Evolutionary conservation across 2,329 filamentous ascomycete species (phyloP), one percentile per base, ranked within the genome.

Genomic region (Xylaria sp.): DNA sequence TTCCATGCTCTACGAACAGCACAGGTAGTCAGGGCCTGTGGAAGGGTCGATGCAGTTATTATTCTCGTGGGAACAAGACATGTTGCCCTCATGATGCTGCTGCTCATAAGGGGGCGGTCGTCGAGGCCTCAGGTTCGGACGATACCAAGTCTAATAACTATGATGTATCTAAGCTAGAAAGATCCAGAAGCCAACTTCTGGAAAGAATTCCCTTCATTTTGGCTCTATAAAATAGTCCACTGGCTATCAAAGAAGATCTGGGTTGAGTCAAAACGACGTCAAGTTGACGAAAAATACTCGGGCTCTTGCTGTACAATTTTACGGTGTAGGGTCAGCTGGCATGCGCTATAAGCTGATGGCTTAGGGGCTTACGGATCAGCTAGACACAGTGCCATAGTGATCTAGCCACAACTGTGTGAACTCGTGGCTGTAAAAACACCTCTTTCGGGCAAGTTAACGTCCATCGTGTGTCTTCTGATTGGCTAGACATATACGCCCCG

Each of bases 221-320:
- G 14, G 2, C 7, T 11, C 17, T 60, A 51, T 11, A 9, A 45
- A 45, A 5, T 9, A 14, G 4, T 42, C n/a, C 21, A 53, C 17
- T 14, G 6, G 39, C 34, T 42, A 55, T 27, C 7, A 0, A 27
- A 53, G 14, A n/a, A 21, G 42, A 56, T 5, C 42, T 48, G 30
- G 7, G n/a, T 36, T 24, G 61, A 54, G 69, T 67, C 68, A 73
- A 69, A 47, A 50, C 74, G 71, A 75, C 73, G 71, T 75, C 32
- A 34, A 69, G 57, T 57, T 72, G 67, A 73, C 73, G 73, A 74
- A 73, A 75, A 75, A 64, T 67, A 70, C 32, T 67, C 71, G 73
- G 69, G 54, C 47, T 11, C 39, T 42, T 42, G 4, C 8, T 36
- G 7, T 8, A 36, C 2, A 17, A 11, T 42, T 7, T 36, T 11